Evolutionary conservation across 1,284 basidiomycete species (phyloP).

Genomic region (Cutaneotrichosporon sp.): DNA sequence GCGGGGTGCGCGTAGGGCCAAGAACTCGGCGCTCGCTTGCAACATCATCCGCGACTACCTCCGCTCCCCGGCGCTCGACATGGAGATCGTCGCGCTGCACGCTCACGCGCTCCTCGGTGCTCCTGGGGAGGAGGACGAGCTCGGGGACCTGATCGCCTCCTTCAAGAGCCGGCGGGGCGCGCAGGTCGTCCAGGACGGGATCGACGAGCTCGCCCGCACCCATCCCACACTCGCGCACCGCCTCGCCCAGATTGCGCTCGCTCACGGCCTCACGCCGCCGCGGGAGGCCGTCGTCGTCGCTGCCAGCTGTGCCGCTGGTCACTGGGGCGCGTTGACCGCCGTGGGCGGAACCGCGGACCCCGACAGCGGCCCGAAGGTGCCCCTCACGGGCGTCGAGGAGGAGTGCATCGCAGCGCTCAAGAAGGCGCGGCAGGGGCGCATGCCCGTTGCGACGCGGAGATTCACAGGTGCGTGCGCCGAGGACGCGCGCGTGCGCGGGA

Average conservation of each 20-base stretch:
- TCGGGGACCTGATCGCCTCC: background rate
- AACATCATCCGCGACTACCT: slow-evolving; percentile 16
- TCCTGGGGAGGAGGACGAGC: background rate
- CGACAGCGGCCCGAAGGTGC: no score
- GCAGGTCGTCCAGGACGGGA: background rate
- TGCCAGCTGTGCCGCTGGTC: slow-evolving; percentile 14
- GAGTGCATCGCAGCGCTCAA: slow-evolving; percentile 1
- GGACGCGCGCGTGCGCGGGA: slow-evolving; percentile 5
- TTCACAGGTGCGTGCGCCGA: background rate
- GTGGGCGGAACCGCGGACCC: no score
- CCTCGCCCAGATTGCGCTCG: slow-evolving; percentile 4
- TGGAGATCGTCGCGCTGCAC: slow-evolving; percentile 9
- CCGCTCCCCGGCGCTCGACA: background rate
- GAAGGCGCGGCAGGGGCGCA: slow-evolving; percentile 3
- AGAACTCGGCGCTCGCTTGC: slow-evolving; percentile 16
- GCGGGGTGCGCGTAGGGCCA: slow-evolving; percentile 8
- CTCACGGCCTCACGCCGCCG: slow-evolving; percentile 8
- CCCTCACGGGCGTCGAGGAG: no score
- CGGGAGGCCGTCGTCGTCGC: slow-evolving; percentile 10
- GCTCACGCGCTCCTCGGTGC: slow-evolving; percentile 13
- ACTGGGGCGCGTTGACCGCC: slow-evolving; percentile 19
- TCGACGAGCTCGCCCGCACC: background rate
- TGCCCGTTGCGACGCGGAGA: background rate
- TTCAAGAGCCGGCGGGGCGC: background rate
- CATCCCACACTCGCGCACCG: slow-evolving; percentile 21